These are phyloP conservation scores for Thielaviopsis ethacetica DNA, from an alignment of 2,329 filamentous ascomycete species.

Conservation along the genomic window DNA sequence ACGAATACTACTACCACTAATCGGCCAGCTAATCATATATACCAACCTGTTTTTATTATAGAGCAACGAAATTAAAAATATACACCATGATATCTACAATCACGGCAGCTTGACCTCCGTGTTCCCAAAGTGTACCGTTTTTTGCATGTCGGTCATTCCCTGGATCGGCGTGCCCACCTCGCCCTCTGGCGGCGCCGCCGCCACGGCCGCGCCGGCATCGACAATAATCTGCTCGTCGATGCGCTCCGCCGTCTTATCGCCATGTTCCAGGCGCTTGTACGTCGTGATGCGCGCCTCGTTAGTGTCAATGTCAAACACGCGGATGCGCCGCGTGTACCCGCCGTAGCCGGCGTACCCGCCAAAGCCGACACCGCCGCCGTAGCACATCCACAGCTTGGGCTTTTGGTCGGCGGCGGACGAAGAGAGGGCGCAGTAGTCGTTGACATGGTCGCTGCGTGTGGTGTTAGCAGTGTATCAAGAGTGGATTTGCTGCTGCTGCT, in stretches of 20 bases:
- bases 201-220: constrained; percentile 35
- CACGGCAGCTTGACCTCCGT: constrained; percentile 7
- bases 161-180: constrained; percentile 9
- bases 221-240: constrained; percentile 52
- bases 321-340: constrained; percentile 65
- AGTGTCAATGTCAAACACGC: constrained; percentile 86
- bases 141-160: constrained; percentile 8
- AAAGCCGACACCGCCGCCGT: constrained; percentile 79
- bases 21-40: neutral
- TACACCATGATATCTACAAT: neutral
- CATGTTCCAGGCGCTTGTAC: constrained; percentile 75
- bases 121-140: constrained; percentile 9
- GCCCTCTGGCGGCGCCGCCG: constrained; percentile 14
- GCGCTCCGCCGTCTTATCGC: constrained; percentile 31
- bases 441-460: constrained; percentile 62
- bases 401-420: constrained; percentile 27
- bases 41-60: neutral
- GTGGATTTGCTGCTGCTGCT: neutral
- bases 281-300: constrained; percentile 78
- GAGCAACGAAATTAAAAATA: neutral
- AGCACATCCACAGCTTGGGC: constrained; percentile 91
- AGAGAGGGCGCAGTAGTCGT: constrained; percentile 81
- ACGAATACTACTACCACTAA: neutral
- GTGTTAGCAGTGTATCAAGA: constrained; percentile 5
- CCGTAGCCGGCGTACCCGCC: constrained; percentile 90